Percentiles rank a stretch among this genome's conserved stretches.
Conservation (phyloP, 139 green algal genomes). For the Trebouxia sp. region DNA sequence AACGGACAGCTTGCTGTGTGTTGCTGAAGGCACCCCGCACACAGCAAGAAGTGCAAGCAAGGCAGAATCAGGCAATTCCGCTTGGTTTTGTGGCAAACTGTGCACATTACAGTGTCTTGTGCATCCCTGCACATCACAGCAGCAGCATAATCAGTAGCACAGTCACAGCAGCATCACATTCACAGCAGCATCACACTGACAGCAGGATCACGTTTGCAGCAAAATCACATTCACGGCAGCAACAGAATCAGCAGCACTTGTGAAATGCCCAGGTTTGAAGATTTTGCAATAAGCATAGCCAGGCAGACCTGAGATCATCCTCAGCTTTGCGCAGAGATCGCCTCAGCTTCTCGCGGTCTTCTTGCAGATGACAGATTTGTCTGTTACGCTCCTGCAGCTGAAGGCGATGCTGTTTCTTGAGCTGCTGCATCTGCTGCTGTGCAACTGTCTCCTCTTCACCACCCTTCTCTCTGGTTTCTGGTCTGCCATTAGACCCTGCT, state of each 20-base stretch:
- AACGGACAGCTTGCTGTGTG: slow-evolving; percentile 37
- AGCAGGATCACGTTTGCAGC: background rate
- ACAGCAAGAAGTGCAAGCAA: slow-evolving; percentile 52
- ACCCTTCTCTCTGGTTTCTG: background rate
- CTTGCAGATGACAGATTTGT: slow-evolving; percentile 10
- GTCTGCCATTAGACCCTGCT: background rate
- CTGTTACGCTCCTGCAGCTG: slow-evolving; percentile 10
- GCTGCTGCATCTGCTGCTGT: slow-evolving; percentile 2
- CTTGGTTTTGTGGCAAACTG: slow-evolving; percentile 1
- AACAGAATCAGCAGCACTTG: background rate
- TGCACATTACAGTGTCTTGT: background rate
- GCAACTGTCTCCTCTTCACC: too few relatives aligned
- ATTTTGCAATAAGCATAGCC: too few relatives aligned
- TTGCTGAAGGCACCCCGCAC: slow-evolving; percentile 46
- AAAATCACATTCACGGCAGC: background rate
- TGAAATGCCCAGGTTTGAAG: too few relatives aligned
- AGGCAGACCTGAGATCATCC: slow-evolving; percentile 10
- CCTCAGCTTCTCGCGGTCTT: slow-evolving; percentile 3
- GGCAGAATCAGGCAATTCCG: slow-evolving; percentile 53
- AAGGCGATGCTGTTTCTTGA: slow-evolving; percentile 14
- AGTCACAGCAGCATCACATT: too few relatives aligned
- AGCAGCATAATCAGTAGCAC: too few relatives aligned
- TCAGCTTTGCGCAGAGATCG: background rate
- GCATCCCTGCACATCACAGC: background rate
- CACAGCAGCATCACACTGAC: background rate